Evolutionary conservation across 768 basidiomycete genomes (phyloP), one percentile per base, ranked within the genome.

Genomic region (Tricholomella constricta): DNA sequence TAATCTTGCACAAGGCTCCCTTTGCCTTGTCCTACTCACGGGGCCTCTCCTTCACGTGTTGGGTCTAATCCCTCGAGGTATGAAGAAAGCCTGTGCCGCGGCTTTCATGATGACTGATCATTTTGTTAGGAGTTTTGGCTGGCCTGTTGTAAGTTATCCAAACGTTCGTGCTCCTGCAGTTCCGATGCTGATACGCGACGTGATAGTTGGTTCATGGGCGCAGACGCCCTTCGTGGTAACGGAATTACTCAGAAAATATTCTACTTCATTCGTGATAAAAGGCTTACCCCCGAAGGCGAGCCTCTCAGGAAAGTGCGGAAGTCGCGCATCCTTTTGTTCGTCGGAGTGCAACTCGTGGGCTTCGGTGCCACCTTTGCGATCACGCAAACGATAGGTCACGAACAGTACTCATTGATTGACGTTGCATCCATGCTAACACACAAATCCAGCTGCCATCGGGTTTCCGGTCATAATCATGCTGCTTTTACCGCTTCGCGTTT

Each of bases 361-460:
- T 98, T 97, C 61, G 93, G 87, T 0, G 85, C 85, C 2, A 94
- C 94, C 0, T 93, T 96, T 66, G 89, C 91, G 7, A 85, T 97
- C 56, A 93, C 91, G 0, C 94, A 97, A 65, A 95, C 93, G 1
- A 83, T 89, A 54, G 91, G 91, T 91, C 56, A 44, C 17, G 22
- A 38, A 12, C 53, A 65, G 65, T 72, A n/a, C 31, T 14, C 75
- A 20, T 31, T 12, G 5, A 17, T 17, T 6, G 1, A 43, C 20
- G 17, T 20, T 10, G 75, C 56, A 71, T 72, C 52, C 57, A 74
- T 31, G 14, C 22, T 50, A 32, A 26, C 20, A 48, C 50, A 56
- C 22, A 48, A 45, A 53, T 43, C 14, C 45, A 86, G 94, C 90
- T 36, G 93, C 92, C 4, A 93, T 96, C 53, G 92, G 88, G 0